Evolutionary conservation across 208 protist genomes (phyloP), one percentile per base, ranked within the genome.

Genomic region (Angomonas deanei): DNA sequence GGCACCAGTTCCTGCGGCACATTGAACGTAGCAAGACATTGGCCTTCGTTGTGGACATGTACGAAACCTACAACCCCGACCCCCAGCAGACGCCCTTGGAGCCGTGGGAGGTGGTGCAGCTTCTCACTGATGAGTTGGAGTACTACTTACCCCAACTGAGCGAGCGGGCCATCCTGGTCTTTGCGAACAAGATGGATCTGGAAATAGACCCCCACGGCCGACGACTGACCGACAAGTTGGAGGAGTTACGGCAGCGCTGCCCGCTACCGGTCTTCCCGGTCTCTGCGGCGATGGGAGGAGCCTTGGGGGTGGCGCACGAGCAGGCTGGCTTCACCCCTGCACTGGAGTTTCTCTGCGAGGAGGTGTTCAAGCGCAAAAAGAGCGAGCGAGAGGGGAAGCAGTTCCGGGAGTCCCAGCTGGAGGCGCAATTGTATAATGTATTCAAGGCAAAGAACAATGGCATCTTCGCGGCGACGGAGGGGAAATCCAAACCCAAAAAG

Each of bases 181-280:
- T 93, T 33, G 90, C 86, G 1, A 97, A 95, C 68, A 97, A 97
- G 68, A 97, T 96, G 89, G 92, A 97, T 66, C 31, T 91, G 0
- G 69, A 82, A 26, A 68, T 58, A 21, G 92, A 96, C 59, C 65
- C 47, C 27, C 34, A 58, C 3, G 88, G 89, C 2, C 62, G 33
- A 1, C 50, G 66, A 10, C 83, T 80, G 31, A 28, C 49, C 24
- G 60, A 74, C 10, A 91, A 92, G 67, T 67, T 96, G 23, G 58
- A 70, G 61, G 86, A 90, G 68, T 74, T 97, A 30, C 24, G 76
- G 69, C 66, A 66, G 36, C 70, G 82, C 30, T 72, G 87, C 23
- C 46, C 60, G 0, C 56, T 96, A 0, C 89, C 92, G 0, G 90
- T 97, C 15, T 97, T 96, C 62, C 86, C 90, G 11, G 74, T 97